Base-by-base conservation (phyloP, 345 rosid species). In the Fremontodendron californicum region DNA sequence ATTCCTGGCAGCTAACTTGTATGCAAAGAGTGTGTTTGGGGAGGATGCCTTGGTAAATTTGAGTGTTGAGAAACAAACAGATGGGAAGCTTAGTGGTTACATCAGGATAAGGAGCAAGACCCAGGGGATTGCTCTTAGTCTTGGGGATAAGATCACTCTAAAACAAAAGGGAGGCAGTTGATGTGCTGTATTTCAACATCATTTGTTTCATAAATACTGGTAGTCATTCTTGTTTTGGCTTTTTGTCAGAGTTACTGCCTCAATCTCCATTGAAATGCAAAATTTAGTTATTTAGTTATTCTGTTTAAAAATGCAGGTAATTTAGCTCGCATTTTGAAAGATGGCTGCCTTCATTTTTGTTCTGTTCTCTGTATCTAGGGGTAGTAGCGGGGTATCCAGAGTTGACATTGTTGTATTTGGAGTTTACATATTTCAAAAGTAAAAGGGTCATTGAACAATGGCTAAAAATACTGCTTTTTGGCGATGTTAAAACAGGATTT, bases 101-200 rank as follows among this genome's bases (percentile, higher is more conserved):
- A 88, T 91, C 80, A 85, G 95, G 81, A 91, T 91, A 84, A 81
- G 95, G 76, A 91, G 95, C 84, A 91, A 91, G 82, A 91, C 95
- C 46, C 95, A 91, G 82, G 95, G 95, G 45, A 91, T 91, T 68
- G 95, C 95, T 29, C 87, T 91, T 13, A 91, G 95, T 75, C 87
- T 91, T 0, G 95, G 95, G n/a, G 95, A 91, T 80, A 91, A 89
- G 85, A 91, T 91, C 76, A 89, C 95, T 43, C 84, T 91, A 58
- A 91, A 91, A 86, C 95, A 91, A 86, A 91, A 91, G 82, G 93
- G 93, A 71, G 87, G 89, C 73, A 82, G 82, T 77, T 91, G 85
- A 91, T 61, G 60, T 29, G 21, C 40, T 31, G 25, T 9, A 35
- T 19, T 46, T 29, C 10, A 23, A 31, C 61, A 2, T 16, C 18